phyloP scores from a whole-genome alignment of 2,329 filamentous ascomycete genomes.

The Xylariaceae sp. region DNA sequence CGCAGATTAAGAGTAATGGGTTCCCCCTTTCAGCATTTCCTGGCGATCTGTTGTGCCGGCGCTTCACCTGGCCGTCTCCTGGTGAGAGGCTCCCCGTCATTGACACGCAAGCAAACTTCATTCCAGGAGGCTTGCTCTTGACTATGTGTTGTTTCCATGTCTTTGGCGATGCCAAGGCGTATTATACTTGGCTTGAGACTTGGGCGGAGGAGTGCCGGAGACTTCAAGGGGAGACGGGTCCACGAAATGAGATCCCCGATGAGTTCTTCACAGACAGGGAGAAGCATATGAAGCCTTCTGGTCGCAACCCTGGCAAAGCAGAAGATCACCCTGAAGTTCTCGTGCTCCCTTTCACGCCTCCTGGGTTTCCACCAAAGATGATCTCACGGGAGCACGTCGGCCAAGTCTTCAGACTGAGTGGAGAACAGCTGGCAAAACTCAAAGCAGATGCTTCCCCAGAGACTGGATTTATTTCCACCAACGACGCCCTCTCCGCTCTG shows the following conservation, averaged over 20 bases:
- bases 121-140: constrained; percentile 30
- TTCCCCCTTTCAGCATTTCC: constrained; percentile 27
- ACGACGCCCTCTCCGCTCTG: constrained; percentile 36
- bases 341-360: constrained; percentile 29
- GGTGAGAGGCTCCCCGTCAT: constrained; percentile 21
- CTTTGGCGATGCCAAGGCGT: constrained; percentile 34
- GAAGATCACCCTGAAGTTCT: constrained; percentile 34
- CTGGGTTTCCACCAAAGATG: constrained; percentile 33
- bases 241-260: constrained; percentile 26
- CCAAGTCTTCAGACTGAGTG: constrained; percentile 34
- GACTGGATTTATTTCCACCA: constrained; percentile 30
- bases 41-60: constrained; percentile 24
- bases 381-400: constrained; percentile 30
- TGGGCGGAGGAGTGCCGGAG: constrained; percentile 37
- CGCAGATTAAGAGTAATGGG: constrained; percentile 25
- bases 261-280: constrained; percentile 31
- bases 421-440: constrained; percentile 27
- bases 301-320: constrained; percentile 25
- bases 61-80: constrained; percentile 26
- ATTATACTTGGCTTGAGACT: constrained; percentile 31
- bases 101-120: constrained; percentile 32
- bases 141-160: constrained; percentile 32
- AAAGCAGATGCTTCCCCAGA: constrained; percentile 33
- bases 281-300: constrained; percentile 29
- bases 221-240: constrained; percentile 26